Evolutionary conservation across 2,329 filamentous ascomycete genomes (phyloP).

Genomic region (Achaetomium macrosporum): DNA sequence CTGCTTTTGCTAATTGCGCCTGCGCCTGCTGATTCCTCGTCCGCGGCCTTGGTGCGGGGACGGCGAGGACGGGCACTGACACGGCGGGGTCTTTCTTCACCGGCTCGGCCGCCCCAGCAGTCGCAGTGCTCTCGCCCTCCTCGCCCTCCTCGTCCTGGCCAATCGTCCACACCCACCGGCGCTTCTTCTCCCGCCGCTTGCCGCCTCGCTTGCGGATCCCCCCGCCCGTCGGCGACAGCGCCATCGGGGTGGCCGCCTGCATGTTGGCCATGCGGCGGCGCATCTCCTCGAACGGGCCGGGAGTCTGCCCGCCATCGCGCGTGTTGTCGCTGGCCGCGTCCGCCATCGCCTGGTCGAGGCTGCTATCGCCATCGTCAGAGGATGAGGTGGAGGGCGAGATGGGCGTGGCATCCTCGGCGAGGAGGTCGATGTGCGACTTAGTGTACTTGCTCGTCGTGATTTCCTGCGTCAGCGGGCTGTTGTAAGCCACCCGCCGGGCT

Average conservation of each 20-base stretch:
- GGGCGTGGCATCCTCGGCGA: constrained; percentile 52
- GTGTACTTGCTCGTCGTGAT: constrained; percentile 59
- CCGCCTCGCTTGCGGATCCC: constrained; percentile 48
- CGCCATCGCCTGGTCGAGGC: constrained; percentile 45
- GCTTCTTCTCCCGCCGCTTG: constrained; percentile 56
- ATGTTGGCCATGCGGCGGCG: constrained; percentile 49
- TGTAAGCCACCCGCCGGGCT: constrained; percentile 53
- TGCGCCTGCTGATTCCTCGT: constrained; percentile 17
- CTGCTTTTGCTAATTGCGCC: constrained; percentile 10
- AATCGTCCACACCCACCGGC: constrained; percentile 63
- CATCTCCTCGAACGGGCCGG: constrained; percentile 60
- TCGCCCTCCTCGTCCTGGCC: constrained; percentile 45
- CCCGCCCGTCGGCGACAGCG: constrained; percentile 34
- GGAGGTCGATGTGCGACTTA: constrained; percentile 57
- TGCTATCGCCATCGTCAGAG: constrained; percentile 35
- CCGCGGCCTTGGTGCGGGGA: constrained; percentile 20
- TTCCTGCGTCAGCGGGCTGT: constrained; percentile 57
- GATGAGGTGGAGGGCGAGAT: constrained; percentile 36
- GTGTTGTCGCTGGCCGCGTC: constrained; percentile 48
- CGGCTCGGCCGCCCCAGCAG: neutral
- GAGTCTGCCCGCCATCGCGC: constrained; percentile 56
- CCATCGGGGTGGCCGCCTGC: constrained; percentile 33
- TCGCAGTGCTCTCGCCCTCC: constrained; percentile 28
- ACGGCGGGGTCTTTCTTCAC: neutral
- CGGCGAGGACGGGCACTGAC: constrained; percentile 22